These are phyloP conservation scores for Pseudomonodictys pantanalensis DNA, from an alignment of 495 filamentous ascomycete species.

Conservation along the genomic window DNA sequence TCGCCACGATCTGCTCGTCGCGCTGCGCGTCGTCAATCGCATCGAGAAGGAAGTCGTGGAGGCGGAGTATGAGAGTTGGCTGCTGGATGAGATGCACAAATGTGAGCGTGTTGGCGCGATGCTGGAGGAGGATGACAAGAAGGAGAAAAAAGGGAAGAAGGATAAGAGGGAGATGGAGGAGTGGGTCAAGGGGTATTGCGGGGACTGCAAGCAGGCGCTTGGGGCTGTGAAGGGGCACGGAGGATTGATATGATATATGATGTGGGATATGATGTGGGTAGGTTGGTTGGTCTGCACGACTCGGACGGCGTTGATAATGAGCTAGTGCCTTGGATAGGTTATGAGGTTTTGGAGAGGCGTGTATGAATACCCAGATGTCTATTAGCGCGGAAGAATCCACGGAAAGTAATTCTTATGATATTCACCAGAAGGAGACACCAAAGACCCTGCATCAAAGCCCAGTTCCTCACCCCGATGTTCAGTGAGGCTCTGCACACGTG, in stretches of 20 bases:
- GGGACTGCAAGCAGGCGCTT: constrained; percentile 25
- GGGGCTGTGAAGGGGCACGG: constrained; percentile 2
- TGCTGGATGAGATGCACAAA: constrained; percentile 64
- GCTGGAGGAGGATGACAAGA: constrained; percentile 34
- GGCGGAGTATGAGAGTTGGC: constrained; percentile 89
- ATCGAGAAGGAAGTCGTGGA: constrained; percentile 80
- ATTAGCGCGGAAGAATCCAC: too few relatives aligned
- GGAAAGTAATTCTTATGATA: too few relatives aligned
- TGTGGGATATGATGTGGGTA: too few relatives aligned
- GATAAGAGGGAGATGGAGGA: constrained; percentile 9
- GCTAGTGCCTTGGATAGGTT: too few relatives aligned
- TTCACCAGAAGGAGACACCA: too few relatives aligned
- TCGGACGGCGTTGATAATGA: too few relatives aligned
- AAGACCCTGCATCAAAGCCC: too few relatives aligned
- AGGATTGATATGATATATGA: not conserved
- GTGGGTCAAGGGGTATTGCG: constrained; percentile 30
- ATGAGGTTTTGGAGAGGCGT: too few relatives aligned
- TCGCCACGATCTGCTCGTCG: constrained; percentile 88
- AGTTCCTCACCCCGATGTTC: too few relatives aligned
- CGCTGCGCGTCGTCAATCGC: constrained; percentile 82
- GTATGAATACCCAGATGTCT: too few relatives aligned
- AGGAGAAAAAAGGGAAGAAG: not conserved
- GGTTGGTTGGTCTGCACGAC: too few relatives aligned
- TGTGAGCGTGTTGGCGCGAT: constrained; percentile 63
- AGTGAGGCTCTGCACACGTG: too few relatives aligned